A percentile compares a stretch with the other conserved stretches of the same genome.
Evolutionary conservation across 2,329 filamentous ascomycete species (phyloP).

Genomic region (Aspergillus sp.): DNA sequence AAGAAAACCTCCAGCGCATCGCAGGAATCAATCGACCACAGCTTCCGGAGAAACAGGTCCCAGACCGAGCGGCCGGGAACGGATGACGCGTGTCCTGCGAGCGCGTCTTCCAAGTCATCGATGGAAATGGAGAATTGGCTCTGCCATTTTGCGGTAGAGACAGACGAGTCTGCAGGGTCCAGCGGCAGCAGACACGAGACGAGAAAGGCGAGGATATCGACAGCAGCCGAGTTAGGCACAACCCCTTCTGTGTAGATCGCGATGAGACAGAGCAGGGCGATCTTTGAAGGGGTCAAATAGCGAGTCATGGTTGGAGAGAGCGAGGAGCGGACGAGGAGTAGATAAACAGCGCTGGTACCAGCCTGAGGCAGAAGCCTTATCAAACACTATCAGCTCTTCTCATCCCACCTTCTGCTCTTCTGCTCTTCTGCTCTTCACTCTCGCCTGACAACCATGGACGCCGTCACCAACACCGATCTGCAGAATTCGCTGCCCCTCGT

Average conservation of each 20-base stretch:
- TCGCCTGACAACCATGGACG: slow-evolving; percentile 24
- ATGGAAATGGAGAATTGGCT: slow-evolving; percentile 30
- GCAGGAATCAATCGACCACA: slow-evolving; percentile 78
- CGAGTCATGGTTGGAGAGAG: slow-evolving; percentile 57
- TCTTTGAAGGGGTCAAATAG: slow-evolving; percentile 80
- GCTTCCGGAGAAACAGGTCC: slow-evolving; percentile 68
- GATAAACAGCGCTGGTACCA: not conserved
- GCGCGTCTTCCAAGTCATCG: slow-evolving; percentile 39
- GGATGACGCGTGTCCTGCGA: slow-evolving; percentile 38
- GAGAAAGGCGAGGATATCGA: slow-evolving; percentile 70
- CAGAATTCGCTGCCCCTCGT: slow-evolving; percentile 40
- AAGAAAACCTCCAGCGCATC: slow-evolving; percentile 75
- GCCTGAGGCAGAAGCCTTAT: slow-evolving; percentile 1
- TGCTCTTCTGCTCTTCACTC: too few species aligned
- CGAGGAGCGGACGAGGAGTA: too few species aligned
- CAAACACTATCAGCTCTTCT: not conserved
- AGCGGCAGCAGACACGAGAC: slow-evolving; percentile 55
- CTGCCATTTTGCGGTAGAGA: slow-evolving; percentile 15
- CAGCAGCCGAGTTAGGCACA: slow-evolving; percentile 59
- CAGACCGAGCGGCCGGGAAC: slow-evolving; percentile 74
- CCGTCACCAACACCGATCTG: slow-evolving; percentile 35
- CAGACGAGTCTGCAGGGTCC: slow-evolving; percentile 18
- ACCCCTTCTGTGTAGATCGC: slow-evolving; percentile 68
- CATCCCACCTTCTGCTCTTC: not conserved
- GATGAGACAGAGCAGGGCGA: slow-evolving; percentile 70